Evolutionary conservation across 805 yeast species (phyloP), one percentile per base, ranked within the genome.

Genomic region (Wickerhamomyces canadensis): DNA sequence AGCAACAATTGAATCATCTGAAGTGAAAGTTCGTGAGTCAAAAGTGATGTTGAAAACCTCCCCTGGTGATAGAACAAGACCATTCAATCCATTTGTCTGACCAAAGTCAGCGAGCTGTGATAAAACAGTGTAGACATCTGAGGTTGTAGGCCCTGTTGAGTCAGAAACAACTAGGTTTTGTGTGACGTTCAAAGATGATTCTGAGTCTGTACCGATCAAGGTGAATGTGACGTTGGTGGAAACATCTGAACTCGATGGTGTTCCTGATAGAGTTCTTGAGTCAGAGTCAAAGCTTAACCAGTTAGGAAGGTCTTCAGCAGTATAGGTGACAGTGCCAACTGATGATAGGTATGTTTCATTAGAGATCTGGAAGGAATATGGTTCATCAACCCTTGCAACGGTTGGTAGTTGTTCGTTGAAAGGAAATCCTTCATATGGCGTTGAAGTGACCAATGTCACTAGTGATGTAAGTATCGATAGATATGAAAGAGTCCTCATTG

Each of bases 351-450:
- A 87, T 2, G 98, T 91, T 48, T 79, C 76, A 41, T 73, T 64
- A 37, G 88, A 80, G 29, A 91, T 61, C 26, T 80, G 70, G 60
- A 85, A 91, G 15, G 64, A 48, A 61, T 81, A 91, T 3, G 56
- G 48, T 48, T 75, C 67, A 41, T 75, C 75, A 13, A 77, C 74
- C 40, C 94, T 70, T 5, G 95, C 98, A 12, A 93, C 85, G 24
- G 87, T 82, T 5, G 98, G 98, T 17, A 80, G 69, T 62, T 91
- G 98, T 55, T 78, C 78, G 45, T 72, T 62, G 55, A 88, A 76
- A n/a, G 95, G 89, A 66, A 81, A 85, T 31, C 84, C 84, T 27
- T 72, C 67, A 36, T 68, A 65, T 6, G 85, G 79, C 26, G 72
- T 62, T 11, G 77, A 74, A 27, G 23, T 12, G 33, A 29, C 14